phyloP scores from a whole-genome alignment of 129 eudicot species.

The Lonicera japonica region DNA sequence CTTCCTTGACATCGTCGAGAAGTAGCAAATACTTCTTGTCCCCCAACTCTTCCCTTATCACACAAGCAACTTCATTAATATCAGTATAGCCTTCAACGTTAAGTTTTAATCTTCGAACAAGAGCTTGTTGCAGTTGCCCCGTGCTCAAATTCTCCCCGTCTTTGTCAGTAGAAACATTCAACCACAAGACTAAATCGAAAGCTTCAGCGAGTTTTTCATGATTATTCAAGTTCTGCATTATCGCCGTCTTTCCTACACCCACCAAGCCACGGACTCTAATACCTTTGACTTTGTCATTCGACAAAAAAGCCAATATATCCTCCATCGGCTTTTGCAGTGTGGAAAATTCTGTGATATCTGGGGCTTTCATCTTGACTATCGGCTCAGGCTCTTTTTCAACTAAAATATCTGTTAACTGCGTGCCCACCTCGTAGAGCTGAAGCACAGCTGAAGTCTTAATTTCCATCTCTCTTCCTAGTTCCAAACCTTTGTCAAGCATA shows the following conservation, averaged over 20 bases:
- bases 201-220: constrained; percentile 6
- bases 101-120: constrained; percentile 20
- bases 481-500: not conserved
- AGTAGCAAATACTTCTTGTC: constrained; percentile 26
- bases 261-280: constrained; percentile 22
- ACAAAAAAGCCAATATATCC: constrained; percentile 8
- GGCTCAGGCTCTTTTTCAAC: constrained; percentile 14
- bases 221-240: constrained; percentile 33
- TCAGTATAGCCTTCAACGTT: constrained; percentile 2
- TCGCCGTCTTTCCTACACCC: constrained; percentile 28
- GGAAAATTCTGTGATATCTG: constrained; percentile 16
- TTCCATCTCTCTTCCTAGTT: constrained; percentile 12
- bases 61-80: constrained; percentile 13
- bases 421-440: constrained; percentile 15
- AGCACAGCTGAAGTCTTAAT: not conserved
- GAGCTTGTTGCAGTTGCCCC: constrained; percentile 19
- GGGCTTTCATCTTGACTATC: constrained; percentile 19
- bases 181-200: constrained; percentile 29
- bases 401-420: constrained; percentile 4
- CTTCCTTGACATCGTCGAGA: constrained; percentile 27
- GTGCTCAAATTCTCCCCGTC: constrained; percentile 17
- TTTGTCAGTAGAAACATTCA: constrained; percentile 11
- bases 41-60: constrained; percentile 16
- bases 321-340: constrained; percentile 19
- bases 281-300: constrained; percentile 11